Percentiles rank a stretch among this genome's conserved stretches.
These are phyloP conservation scores for Fusarium stilboides DNA, from an alignment of 2,329 filamentous ascomycete species.

Conservation along the genomic window DNA sequence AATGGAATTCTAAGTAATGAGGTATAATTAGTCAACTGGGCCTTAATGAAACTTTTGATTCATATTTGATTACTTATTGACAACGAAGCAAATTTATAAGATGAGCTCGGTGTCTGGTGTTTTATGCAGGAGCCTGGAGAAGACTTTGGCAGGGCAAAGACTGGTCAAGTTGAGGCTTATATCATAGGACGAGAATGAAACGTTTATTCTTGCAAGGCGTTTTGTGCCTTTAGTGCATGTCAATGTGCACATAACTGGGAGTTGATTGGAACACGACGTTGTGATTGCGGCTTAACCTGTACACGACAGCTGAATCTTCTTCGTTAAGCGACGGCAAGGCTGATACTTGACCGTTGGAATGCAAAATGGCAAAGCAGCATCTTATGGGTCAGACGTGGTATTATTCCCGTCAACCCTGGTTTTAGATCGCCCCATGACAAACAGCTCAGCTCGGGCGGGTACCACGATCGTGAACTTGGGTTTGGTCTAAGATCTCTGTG, in stretches of 20 bases:
- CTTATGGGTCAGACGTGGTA: background rate
- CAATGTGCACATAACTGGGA: background rate
- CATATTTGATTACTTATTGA: too few species aligned
- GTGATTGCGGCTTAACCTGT: background rate
- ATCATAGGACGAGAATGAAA: constrained; percentile 1
- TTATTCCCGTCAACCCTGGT: background rate
- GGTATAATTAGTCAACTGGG: too few species aligned
- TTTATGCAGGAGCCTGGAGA: background rate
- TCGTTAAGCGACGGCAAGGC: background rate
- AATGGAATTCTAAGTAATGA: too few species aligned
- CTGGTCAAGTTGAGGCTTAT: background rate
- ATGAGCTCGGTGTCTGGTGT: background rate
- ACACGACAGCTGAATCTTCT: constrained; percentile 1
- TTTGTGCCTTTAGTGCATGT: constrained; percentile 9
- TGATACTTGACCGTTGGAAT: background rate
- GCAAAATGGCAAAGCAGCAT: background rate
- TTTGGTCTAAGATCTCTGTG: constrained; percentile 16
- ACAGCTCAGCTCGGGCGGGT: constrained; percentile 7
- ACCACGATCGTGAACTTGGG: constrained; percentile 1
- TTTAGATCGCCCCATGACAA: constrained; percentile 1
- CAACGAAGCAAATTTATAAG: too few species aligned
- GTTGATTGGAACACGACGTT: constrained; percentile 20
- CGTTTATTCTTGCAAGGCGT: background rate
- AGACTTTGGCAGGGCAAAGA: background rate
- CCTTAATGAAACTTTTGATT: too few species aligned